Base-by-base conservation (phyloP, 176 grass and related monocot species). In the Phyllostachys edulis region DNA sequence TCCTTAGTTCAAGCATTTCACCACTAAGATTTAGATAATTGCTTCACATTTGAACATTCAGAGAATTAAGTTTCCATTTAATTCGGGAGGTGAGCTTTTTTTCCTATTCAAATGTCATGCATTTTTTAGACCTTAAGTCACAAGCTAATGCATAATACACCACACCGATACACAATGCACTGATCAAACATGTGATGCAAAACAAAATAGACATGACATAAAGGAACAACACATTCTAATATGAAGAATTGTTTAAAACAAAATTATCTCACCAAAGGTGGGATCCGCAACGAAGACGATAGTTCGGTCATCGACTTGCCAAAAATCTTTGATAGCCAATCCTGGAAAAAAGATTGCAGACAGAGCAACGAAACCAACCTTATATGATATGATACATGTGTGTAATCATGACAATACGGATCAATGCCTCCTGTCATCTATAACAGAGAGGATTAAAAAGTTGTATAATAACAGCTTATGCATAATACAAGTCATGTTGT, bases 291-390 rank as follows among this genome's bases (percentile, higher is more conserved):
- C 91, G 37, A 98, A 95, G 32, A 98, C 93, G 32, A 98, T 88
- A 60, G 95, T 98, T 76, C 87, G 84, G 27, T 98, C 95, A 91
- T 98, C 95, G 57, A 98, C 95, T 88, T 93, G 82, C 95, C 95
- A 98, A 77, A 89, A 98, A 50, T 95, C 92, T 87, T 95, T 98
- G 85, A 98, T 86, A 83, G 95, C 95, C 73, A 92, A 82, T 87
- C 95, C 95, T 95, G 85, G 60, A 85, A 70, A 70, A 46, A 80
- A 61, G 59, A 81, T 36, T 71, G 32, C 32, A 13, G 23, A 38
- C 21, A 46, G 41, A 55, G 24, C 7, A 74, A 67, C n/a, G 15
- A 80, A 82, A 77, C 21, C 17, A 85, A 68, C 39, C 14, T 24
- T 61, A 69, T 20, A 64, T 32, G 10, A 46, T 63, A 85, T 60